phyloP scores from a whole-genome alignment of 148 eudicot species.

The Chenopodium quinoa region DNA sequence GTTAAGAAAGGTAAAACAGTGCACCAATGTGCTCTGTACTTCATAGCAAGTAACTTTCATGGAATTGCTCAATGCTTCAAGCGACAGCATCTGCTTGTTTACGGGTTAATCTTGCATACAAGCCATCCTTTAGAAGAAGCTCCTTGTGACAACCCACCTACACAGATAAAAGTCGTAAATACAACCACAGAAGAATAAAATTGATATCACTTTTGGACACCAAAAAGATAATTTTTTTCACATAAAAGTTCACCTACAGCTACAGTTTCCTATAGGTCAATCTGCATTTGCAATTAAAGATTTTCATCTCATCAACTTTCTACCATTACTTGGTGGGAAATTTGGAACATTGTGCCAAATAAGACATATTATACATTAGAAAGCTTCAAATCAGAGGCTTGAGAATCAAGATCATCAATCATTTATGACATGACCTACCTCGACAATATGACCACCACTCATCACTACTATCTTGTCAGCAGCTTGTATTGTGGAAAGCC shows the following conservation, averaged over 20 bases:
- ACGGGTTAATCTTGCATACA: constrained; percentile 79
- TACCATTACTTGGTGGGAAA: neutral
- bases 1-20: neutral
- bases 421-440: constrained; percentile 46
- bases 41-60: neutral
- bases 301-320: neutral
- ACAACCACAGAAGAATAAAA: neutral
- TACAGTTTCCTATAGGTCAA: neutral
- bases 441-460: constrained; percentile 77
- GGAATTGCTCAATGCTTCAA: constrained; percentile 24
- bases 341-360: neutral
- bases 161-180: neutral
- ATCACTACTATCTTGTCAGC: constrained; percentile 94
- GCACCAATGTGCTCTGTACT: neutral
- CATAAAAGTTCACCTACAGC: neutral
- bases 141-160: constrained; percentile 88
- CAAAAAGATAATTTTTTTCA: neutral
- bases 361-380: neutral
- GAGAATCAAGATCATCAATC: neutral
- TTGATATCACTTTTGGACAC: neutral
- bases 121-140: constrained; percentile 70
- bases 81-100: constrained; percentile 86
- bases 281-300: neutral
- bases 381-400: constrained; percentile 7
- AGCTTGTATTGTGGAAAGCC: constrained; percentile 95